Evolutionary conservation across 2,329 filamentous ascomycete genomes (phyloP).

Genomic region (Colletotrichum somersetense): DNA sequence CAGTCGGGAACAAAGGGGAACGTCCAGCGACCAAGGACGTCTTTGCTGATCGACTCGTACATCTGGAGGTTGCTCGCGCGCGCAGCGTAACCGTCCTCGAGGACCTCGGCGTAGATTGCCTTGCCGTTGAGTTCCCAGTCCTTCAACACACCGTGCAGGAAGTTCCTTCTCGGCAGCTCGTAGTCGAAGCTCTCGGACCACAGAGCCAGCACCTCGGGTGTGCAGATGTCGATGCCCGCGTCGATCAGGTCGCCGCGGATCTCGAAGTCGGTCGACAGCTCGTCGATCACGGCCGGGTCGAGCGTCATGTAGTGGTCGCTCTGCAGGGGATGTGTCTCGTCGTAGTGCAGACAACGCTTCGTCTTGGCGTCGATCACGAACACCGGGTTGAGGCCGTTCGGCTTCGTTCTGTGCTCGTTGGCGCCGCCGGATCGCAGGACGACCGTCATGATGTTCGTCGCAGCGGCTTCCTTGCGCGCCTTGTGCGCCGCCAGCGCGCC

Average conservation of each 20-base stretch:
- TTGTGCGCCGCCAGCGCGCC: conserved; percentile 82
- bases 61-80: conserved; percentile 87
- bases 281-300: conserved; percentile 82
- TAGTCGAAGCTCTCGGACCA: conserved; percentile 99
- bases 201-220: conserved; percentile 90
- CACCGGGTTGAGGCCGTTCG: conserved; percentile 79
- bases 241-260: conserved; percentile 91
- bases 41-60: conserved; percentile 89
- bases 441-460: conserved; percentile 98
- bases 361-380: conserved; percentile 88
- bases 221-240: conserved; percentile 96
- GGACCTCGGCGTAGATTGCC: conserved; percentile 91
- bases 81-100: conserved; percentile 86
- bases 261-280: conserved; percentile 79
- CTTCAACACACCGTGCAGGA: conserved; percentile 91
- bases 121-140: conserved; percentile 98
- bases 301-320: conserved; percentile 76
- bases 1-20: conserved; percentile 91
- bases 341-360: conserved; percentile 90
- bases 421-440: conserved; percentile 83
- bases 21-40: conserved; percentile 88
- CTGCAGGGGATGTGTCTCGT: conserved; percentile 83
- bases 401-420: conserved; percentile 79
- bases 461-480: conserved; percentile 83
- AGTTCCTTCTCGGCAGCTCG: conserved; percentile 88